phyloP scores from a whole-genome alignment of 352 stramenopile genomes.

The Pythium folliculosum region DNA sequence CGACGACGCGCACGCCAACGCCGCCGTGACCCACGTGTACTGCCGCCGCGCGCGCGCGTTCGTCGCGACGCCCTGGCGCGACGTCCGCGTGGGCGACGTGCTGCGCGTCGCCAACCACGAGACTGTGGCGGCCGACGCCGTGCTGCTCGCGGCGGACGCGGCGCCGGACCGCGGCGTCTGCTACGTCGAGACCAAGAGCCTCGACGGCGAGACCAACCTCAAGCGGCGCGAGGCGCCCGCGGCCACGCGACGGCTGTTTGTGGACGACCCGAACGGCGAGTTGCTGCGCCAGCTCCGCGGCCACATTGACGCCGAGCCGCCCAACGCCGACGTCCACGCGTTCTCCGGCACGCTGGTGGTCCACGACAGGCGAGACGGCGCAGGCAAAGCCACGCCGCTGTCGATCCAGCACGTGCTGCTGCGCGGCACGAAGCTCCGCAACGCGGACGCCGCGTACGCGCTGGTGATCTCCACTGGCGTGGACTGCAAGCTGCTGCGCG shows the following conservation, averaged over 20 bases:
- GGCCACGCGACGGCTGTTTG: conserved; percentile 21
- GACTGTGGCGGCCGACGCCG: conserved; percentile 68
- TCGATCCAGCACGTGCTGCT: conserved; percentile 88
- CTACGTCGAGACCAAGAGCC: conserved; percentile 90
- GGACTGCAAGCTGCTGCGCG: conserved; percentile 91
- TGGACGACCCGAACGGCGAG: conserved; percentile 20
- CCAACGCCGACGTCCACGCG: conserved; percentile 74
- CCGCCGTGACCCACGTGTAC: conserved; percentile 56
- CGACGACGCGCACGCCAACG: conserved; percentile 71
- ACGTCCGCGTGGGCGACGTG: conserved; percentile 76
- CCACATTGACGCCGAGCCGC: conserved; percentile 64
- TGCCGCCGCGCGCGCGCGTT: conserved; percentile 67
- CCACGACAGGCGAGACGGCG: conserved; percentile 17
- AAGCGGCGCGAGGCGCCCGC: conserved; percentile 73
- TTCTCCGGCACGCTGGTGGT: conserved; percentile 64
- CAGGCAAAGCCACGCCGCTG: conserved; percentile 36
- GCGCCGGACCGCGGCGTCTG: conserved; percentile 51
- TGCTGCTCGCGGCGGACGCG: conserved; percentile 68
- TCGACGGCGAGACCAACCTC: conserved; percentile 94
- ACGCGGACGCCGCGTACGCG: conserved; percentile 86
- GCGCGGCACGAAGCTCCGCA: conserved; percentile 85
- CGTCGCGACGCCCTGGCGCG: conserved; percentile 73
- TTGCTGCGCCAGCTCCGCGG: neutral
- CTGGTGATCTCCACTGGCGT: conserved; percentile 92
- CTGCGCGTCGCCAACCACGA: conserved; percentile 79